Base-by-base conservation (phyloP, 768 basidiomycete genomes). In the Neoboletus magnificus region DNA sequence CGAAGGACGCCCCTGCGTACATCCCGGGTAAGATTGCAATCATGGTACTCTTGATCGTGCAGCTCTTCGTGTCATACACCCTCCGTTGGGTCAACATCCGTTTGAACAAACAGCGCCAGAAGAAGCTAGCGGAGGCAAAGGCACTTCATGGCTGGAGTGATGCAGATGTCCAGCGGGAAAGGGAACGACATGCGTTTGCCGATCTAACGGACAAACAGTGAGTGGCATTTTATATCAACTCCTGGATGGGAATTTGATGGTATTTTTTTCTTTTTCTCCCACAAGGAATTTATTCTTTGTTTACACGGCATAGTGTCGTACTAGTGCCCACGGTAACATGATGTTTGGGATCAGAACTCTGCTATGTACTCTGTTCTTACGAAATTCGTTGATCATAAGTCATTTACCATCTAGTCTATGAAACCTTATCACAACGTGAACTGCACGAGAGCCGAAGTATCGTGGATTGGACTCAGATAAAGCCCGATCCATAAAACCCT, bases 1-100 rank as follows among this genome's bases (percentile, higher is more conserved):
- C 84, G 0, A 77, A 80, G 57, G 83, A 83, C 57, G 83, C 82
- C 3, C 83, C 84, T 0, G 75, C 65, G 16, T 88, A 87, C 65
- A 80, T 85, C 30, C 84, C 83, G 0, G 86, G 84, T 22, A 88
- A 88, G 63, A 80, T 80, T 15, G 77, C 85, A 1, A 84, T 87
- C 58, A 79, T 86, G 74, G 73, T 84, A 5, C 73, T 86, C 7
- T 72, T 87, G 32, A 77, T 70, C 3, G 76, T 78, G 2, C 83
- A 84, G 60, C 66, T 87, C 30, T 69, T 65, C 18, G 58, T 85
- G 22, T 80, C 76, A 2, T 66, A 77, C 56, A 48, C 81, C 25
- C 69, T 87, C 13, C 77, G 82, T 13, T 80, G 75, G 71, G 77
- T 85, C 58, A 86, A 85, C 64, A 11, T 79, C 1, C 74, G 76